Conservation (phyloP, 2,329 filamentous ascomycete genomes). For the Cladosporium sp. region DNA sequence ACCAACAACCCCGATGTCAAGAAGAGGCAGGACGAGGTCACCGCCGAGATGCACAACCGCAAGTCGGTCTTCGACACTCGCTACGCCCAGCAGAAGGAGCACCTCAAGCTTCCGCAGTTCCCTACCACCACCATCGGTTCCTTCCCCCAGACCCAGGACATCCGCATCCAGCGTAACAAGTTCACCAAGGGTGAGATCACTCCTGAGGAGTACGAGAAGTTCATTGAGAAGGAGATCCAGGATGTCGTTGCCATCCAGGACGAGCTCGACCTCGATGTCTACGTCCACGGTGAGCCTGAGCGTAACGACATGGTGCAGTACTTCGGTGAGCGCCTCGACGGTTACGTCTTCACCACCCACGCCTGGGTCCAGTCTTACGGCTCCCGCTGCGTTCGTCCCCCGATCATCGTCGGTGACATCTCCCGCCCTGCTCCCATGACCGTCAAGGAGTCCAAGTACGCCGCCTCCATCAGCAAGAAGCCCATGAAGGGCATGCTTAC, state of each 20-base stretch:
- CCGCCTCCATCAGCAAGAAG: slow-evolving; percentile 92
- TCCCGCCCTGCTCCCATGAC: slow-evolving; percentile 97
- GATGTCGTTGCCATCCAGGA: slow-evolving; percentile 96
- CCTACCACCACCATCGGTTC: slow-evolving; percentile 99
- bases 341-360: slow-evolving; percentile 98
- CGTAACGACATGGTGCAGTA: slow-evolving; percentile 99
- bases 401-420: slow-evolving; percentile 98
- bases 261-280: slow-evolving; percentile 94
- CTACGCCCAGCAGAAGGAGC: slow-evolving; percentile 84
- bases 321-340: slow-evolving; percentile 95
- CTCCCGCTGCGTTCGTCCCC: slow-evolving; percentile 95
- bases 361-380: slow-evolving; percentile 99
- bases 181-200: slow-evolving; percentile 99
- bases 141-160: slow-evolving; percentile 99
- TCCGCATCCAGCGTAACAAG: slow-evolving; percentile 94
- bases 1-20: slow-evolving; percentile 98
- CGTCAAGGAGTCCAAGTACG: slow-evolving; percentile 99
- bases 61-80: slow-evolving; percentile 83
- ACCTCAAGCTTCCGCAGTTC: slow-evolving; percentile 93
- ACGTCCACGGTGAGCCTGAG: slow-evolving; percentile 98
- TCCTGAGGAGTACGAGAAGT: slow-evolving; percentile 89
- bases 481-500: slow-evolving; percentile 99
- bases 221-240: slow-evolving; percentile 98
- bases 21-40: slow-evolving; percentile 89
- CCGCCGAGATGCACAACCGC: slow-evolving; percentile 82